Percentiles rank a stretch among this genome's conserved stretches.
Conservation (phyloP, 31 red algal genomes). For the Asparagopsis taxiformis region DNA sequence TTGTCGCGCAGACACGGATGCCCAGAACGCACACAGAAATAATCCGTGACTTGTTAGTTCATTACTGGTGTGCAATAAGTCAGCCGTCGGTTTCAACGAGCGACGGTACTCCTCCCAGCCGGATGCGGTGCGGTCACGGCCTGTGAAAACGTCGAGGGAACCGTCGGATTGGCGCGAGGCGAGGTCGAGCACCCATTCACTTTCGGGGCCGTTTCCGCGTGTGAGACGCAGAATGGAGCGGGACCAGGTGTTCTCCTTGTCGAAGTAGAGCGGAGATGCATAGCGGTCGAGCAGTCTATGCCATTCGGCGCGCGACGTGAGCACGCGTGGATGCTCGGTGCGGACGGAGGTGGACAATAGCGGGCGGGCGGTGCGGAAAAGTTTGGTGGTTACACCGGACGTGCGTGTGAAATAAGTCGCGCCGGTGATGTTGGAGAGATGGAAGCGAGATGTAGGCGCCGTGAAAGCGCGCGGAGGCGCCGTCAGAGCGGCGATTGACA, state of each 20-base stretch:
- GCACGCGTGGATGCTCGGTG: not conserved
- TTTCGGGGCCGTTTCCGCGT: not conserved
- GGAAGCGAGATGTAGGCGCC: not conserved
- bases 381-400: not conserved
- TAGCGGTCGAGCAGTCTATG: not conserved
- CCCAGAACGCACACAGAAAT: conserved; percentile 52
- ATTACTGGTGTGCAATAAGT: not conserved
- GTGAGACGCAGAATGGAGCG: not conserved
- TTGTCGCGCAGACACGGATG: conserved; percentile 17
- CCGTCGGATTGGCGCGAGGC: not conserved
- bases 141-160: conserved; percentile 14
- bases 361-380: not conserved
- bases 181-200: not conserved
- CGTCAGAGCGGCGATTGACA: not conserved
- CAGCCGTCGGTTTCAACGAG: conserved; percentile 6
- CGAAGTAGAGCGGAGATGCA: not conserved
- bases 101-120: not conserved
- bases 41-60: conserved; percentile 6
- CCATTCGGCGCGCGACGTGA: not conserved
- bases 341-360: not conserved
- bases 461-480: not conserved
- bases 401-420: not conserved
- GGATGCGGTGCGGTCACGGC: not conserved
- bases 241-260: not conserved
- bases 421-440: not conserved